A percentile compares a stretch with the other conserved stretches of the same genome.
Conservation (phyloP, 1,284 basidiomycete genomes). For the Cutaneotrichosporon mucoides region DNA sequence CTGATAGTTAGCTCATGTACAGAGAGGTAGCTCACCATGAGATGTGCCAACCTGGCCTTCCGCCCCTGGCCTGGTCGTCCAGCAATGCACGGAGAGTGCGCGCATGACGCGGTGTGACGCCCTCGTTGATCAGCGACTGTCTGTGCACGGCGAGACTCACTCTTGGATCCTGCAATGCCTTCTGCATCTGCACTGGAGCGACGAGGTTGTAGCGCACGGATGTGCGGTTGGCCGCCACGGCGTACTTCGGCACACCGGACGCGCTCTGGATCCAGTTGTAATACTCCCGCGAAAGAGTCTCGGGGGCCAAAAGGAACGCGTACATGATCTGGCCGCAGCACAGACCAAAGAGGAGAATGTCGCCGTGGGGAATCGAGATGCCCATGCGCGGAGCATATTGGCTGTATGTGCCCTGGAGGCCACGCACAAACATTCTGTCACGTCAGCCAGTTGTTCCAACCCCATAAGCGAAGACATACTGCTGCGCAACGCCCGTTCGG, state of each 20-base stretch:
- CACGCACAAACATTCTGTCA: constrained; percentile 48
- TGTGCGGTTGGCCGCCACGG: constrained; percentile 61
- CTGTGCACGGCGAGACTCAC: constrained; percentile 45
- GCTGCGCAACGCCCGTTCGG: constrained; percentile 75
- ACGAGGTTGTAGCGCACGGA: constrained; percentile 60
- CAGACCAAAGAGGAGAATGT: constrained; percentile 74
- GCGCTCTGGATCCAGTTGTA: constrained; percentile 66
- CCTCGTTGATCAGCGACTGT: constrained; percentile 15
- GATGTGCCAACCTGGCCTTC: constrained; percentile 46
- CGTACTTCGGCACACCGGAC: constrained; percentile 60
- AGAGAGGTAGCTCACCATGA: constrained; percentile 52
- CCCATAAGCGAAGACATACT: constrained; percentile 48
- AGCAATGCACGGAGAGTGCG: constrained; percentile 30
- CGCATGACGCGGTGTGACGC: constrained; percentile 35
- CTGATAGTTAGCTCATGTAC: neutral
- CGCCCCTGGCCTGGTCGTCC: constrained; percentile 26
- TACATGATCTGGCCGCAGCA: constrained; percentile 89
- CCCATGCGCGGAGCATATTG: constrained; percentile 46
- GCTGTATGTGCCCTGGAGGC: constrained; percentile 52
- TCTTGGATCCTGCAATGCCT: constrained; percentile 52
- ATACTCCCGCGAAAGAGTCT: constrained; percentile 76
- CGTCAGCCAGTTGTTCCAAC: neutral
- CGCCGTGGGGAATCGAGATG: constrained; percentile 76
- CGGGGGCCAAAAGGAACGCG: constrained; percentile 72
- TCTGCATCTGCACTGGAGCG: constrained; percentile 58